phyloP scores from a whole-genome alignment of 306 rosid species.

The Cicer pinnatifidum region DNA sequence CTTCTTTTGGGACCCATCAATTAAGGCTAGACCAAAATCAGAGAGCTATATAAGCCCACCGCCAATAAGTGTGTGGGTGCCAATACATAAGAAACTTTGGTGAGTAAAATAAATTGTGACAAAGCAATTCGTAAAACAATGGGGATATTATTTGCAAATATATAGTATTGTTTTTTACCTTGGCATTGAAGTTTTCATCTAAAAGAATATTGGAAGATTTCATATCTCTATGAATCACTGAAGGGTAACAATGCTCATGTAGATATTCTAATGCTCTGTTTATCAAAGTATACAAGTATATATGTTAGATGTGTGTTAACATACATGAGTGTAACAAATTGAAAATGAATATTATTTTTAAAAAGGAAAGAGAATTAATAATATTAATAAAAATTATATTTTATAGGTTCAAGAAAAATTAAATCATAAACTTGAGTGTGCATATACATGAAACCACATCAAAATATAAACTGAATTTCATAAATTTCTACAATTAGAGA shows the following conservation, averaged over 20 bases:
- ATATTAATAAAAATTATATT: too few relatives aligned
- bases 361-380: too few relatives aligned
- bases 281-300: conserved; percentile 34
- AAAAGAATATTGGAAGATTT: conserved; percentile 94
- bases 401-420: too few relatives aligned
- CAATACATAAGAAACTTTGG: conserved; percentile 24
- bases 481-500: background rate
- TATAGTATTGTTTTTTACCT: conserved; percentile 55
- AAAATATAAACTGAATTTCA: too few relatives aligned
- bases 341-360: too few relatives aligned
- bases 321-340: background rate
- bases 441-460: too few relatives aligned
- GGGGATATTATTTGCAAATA: conserved; percentile 17
- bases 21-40: conserved; percentile 89
- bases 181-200: conserved; percentile 91
- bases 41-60: conserved; percentile 74
- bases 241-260: conserved; percentile 84
- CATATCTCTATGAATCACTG: conserved; percentile 93
- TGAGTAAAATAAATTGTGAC: conserved; percentile 38
- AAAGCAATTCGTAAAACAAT: conserved; percentile 3
- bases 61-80: background rate
- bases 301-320: conserved; percentile 44
- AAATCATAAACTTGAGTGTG: too few relatives aligned
- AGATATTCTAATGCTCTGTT: conserved; percentile 90
- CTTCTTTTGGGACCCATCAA: conserved; percentile 78